phyloP scores from a whole-genome alignment of 1,284 basidiomycete genomes.

The Cutaneotrichosporon spelunceum region DNA sequence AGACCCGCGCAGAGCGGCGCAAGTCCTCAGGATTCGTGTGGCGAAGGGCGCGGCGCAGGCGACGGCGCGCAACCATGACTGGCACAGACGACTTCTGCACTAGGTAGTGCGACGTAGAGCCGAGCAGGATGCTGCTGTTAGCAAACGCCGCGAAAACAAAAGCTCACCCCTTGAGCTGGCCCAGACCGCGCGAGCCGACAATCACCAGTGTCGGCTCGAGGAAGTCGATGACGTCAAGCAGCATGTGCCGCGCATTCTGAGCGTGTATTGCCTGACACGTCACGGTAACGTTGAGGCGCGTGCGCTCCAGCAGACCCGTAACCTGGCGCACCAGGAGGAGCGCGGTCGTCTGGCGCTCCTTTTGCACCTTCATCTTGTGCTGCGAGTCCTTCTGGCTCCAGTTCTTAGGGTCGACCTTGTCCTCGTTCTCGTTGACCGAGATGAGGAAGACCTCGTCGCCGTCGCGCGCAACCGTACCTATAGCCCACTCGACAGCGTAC shows the following conservation, averaged over 20 bases:
- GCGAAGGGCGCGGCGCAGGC: conserved; percentile 68
- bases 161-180: conserved; percentile 79
- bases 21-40: conserved; percentile 52
- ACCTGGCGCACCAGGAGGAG: conserved; percentile 85
- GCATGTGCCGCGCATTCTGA: conserved; percentile 89
- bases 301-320: conserved; percentile 83
- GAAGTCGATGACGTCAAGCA: conserved; percentile 87
- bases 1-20: conserved; percentile 61
- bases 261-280: conserved; percentile 93
- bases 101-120: conserved; percentile 95
- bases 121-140: conserved; percentile 73
- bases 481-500: conserved; percentile 92
- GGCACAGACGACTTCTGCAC: conserved; percentile 89
- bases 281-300: conserved; percentile 77
- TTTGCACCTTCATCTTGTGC: conserved; percentile 74
- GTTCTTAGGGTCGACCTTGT: conserved; percentile 79
- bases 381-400: conserved; percentile 65
- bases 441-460: conserved; percentile 88
- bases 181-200: conserved; percentile 86
- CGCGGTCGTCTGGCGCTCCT: conserved; percentile 86
- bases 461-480: conserved; percentile 91
- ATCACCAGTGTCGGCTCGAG: conserved; percentile 89
- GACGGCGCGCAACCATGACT: conserved; percentile 83
- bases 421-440: conserved; percentile 88
- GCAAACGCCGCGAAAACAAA: neutral